A percentile compares a stretch with the other conserved stretches of the same genome.
Evolutionary conservation across 2,329 filamentous ascomycete species (phyloP).

Genomic region (Arthrobotrys sinensis): DNA sequence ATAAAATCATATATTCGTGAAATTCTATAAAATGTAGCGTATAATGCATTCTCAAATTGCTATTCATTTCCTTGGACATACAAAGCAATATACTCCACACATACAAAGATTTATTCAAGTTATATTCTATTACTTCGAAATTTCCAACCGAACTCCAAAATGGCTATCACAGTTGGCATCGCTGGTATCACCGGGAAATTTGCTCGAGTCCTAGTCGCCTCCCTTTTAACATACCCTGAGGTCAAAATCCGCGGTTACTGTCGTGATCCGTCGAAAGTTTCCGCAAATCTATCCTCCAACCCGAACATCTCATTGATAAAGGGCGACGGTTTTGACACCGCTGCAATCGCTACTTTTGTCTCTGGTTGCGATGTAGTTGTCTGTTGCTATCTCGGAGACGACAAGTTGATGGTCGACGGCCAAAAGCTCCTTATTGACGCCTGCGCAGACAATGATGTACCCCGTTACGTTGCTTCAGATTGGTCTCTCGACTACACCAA

Average conservation of each 20-base stretch:
- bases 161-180: conserved; percentile 64
- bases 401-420: conserved; percentile 68
- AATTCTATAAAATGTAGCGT: neutral
- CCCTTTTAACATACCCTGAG: conserved; percentile 65
- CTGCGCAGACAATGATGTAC: conserved; percentile 66
- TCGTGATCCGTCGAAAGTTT: conserved; percentile 65
- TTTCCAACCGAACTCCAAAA: neutral
- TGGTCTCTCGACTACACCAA: conserved; percentile 68
- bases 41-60: neutral
- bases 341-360: conserved; percentile 64
- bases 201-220: conserved; percentile 64
- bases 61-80: neutral
- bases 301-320: conserved; percentile 63
- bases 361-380: conserved; percentile 67
- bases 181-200: conserved; percentile 67
- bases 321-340: conserved; percentile 64
- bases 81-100: neutral
- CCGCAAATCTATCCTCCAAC: conserved; percentile 47
- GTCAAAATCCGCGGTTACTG: conserved; percentile 65
- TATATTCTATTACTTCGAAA: neutral
- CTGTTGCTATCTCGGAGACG: conserved; percentile 68
- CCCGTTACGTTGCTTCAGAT: conserved; percentile 68
- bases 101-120: neutral
- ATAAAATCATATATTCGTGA: neutral
- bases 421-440: conserved; percentile 69